These are phyloP conservation scores for Aspergillaceae sp. DNA, from an alignment of 2,329 filamentous ascomycete genomes.

Conservation along the genomic window DNA sequence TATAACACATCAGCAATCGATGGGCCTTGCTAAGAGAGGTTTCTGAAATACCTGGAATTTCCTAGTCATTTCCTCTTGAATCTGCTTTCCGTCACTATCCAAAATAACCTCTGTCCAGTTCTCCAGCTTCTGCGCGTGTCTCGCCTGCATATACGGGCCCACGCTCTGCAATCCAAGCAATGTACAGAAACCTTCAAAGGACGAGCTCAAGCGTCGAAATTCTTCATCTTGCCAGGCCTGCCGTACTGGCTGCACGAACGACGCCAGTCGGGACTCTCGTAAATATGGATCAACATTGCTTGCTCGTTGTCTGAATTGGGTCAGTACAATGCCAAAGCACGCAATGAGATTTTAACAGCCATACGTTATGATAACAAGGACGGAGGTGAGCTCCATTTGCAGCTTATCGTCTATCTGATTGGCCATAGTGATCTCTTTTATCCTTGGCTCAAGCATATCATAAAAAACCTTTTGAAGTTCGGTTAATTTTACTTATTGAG, in stretches of 20 bases:
- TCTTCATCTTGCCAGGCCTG: slow-evolving; percentile 67
- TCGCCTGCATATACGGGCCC: slow-evolving; percentile 65
- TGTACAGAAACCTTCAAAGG: slow-evolving; percentile 69
- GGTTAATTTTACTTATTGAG: slow-evolving; percentile 8
- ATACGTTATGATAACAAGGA: slow-evolving; percentile 85
- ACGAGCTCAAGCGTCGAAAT: slow-evolving; percentile 60
- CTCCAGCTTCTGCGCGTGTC: slow-evolving; percentile 62
- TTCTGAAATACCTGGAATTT: slow-evolving; percentile 52
- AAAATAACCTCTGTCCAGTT: slow-evolving; percentile 77
- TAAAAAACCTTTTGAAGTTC: slow-evolving; percentile 59
- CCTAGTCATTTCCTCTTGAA: slow-evolving; percentile 71
- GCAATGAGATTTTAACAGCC: slow-evolving; percentile 1
- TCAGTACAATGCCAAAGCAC: slow-evolving; percentile 3
- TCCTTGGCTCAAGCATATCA: slow-evolving; percentile 72
- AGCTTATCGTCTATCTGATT: slow-evolving; percentile 71
- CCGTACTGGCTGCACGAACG: slow-evolving; percentile 75
- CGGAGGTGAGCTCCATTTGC: slow-evolving; percentile 76
- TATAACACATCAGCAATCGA: slow-evolving; percentile 22
- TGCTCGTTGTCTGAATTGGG: slow-evolving; percentile 60
- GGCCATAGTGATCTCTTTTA: slow-evolving; percentile 66
- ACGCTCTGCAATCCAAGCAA: slow-evolving; percentile 72
- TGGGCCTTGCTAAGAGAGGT: not conserved
- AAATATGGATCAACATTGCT: slow-evolving; percentile 61
- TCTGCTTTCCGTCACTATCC: slow-evolving; percentile 66
- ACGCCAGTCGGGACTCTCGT: slow-evolving; percentile 62